Evolutionary conservation across 2,329 filamentous ascomycete genomes (phyloP), one percentile per base, ranked within the genome.

Genomic region (Alternaria arbusti): DNA sequence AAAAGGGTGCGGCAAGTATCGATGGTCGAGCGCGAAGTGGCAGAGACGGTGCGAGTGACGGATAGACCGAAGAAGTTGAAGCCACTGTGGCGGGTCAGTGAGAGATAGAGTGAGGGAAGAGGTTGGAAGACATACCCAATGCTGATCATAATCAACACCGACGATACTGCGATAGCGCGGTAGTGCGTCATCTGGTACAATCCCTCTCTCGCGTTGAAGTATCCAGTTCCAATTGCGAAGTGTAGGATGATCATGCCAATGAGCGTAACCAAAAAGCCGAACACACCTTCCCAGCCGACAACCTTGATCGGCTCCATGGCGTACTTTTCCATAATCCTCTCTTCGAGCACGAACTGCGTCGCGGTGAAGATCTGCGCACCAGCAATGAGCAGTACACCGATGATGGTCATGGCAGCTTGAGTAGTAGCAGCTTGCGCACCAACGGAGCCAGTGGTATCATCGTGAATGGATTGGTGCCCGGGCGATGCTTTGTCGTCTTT

Each of bases 61-160:
- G 92, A 96, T 10, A 99, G 87, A 8, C 96, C 96, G 80, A 99
- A 99, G 85, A 97, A 99, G 83, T 99, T 99, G 87, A 98, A 99
- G 57, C 95, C 94, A 67, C 93, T 96, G 63, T 26, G 25, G 45
- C 20, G 26, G 36, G 40, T 76, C 68, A 71, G 65, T 59, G 23
- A 32, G 11, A 22, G 13, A 52, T 36, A 26, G n/a, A 23, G 15
- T 12, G 26, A 28, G 70, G 67, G 26, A 54, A 20, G 50, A 3
- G 15, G 52, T 57, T 54, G 30, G 36, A 23, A 59, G 47, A 84
- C 88, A 78, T 88, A 96, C 91, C 95, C 95, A 73, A 99, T 99
- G 74, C 93, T 97, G 70, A 99, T 87, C 96, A 99, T 99, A 78
- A 98, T 98, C 62, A 97, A 80, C 8, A 98, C 58, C 69, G 93